These are phyloP conservation scores for Phlyctochytrium arcticum DNA, from an alignment of 192 early-diverging fungal species.

Conservation along the genomic window DNA sequence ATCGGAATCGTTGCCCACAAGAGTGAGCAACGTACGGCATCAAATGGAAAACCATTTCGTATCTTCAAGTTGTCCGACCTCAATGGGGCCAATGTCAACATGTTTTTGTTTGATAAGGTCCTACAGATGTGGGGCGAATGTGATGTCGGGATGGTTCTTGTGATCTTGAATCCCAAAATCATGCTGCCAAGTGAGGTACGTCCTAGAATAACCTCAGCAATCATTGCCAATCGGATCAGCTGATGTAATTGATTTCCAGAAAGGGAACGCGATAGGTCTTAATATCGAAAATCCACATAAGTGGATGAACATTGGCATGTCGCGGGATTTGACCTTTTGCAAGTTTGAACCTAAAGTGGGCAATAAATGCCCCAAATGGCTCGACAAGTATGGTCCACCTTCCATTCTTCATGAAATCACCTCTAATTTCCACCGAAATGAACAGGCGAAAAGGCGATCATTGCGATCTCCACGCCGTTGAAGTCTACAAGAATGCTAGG, in stretches of 20 bases:
- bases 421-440: too few relatives aligned
- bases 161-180: constrained; percentile 34
- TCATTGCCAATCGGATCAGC: not conserved
- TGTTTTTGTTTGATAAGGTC: constrained; percentile 29
- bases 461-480: constrained; percentile 14
- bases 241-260: constrained; percentile 1
- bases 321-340: constrained; percentile 26
- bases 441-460: constrained; percentile 2
- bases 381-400: too few relatives aligned
- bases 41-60: constrained; percentile 29
- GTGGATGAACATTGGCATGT: constrained; percentile 34
- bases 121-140: constrained; percentile 9
- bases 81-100: constrained; percentile 18
- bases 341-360: constrained; percentile 7
- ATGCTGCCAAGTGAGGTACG: constrained; percentile 30
- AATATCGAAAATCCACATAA: constrained; percentile 30
- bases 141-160: constrained; percentile 29
- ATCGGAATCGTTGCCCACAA: constrained; percentile 32
- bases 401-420: too few relatives aligned
- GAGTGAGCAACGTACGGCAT: constrained; percentile 9
- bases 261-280: constrained; percentile 24
- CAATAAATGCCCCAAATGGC: not conserved
- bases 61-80: constrained; percentile 33
- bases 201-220: not conserved
- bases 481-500: constrained; percentile 13